Percentiles rank a stretch among this genome's conserved stretches.
Conservation (phyloP, 306 rosid genomes). For the Acacia crassicarpa region DNA sequence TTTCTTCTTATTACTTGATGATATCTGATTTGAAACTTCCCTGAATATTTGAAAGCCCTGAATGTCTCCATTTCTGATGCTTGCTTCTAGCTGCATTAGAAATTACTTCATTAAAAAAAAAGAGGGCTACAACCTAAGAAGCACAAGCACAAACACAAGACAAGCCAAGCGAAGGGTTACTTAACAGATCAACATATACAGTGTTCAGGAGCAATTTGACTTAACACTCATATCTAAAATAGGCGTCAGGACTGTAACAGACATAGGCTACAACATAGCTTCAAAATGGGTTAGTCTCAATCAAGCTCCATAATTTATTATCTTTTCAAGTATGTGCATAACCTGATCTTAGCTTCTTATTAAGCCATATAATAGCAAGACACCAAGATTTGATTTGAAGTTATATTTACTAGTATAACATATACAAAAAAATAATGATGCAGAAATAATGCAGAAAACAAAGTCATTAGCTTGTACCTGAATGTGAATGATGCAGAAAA, state of each 20-base stretch:
- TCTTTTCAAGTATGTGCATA: background rate
- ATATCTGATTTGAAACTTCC: slow-evolving; percentile 39
- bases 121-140: background rate
- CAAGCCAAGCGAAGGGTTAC: background rate
- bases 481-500: slow-evolving; percentile 78
- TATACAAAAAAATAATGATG: background rate
- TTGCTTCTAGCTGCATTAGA: slow-evolving; percentile 68
- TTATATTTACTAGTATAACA: background rate
- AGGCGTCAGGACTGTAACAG: background rate
- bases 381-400: slow-evolving; percentile 5
- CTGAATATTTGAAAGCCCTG: slow-evolving; percentile 68
- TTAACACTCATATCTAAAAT: background rate
- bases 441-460: background rate
- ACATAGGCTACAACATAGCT: background rate
- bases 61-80: slow-evolving; percentile 86
- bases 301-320: background rate
- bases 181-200: background rate
- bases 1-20: slow-evolving; percentile 36
- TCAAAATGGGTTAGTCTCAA: background rate
- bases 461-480: slow-evolving; percentile 58
- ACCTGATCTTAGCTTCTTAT: background rate
- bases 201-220: background rate
- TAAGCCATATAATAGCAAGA: background rate
- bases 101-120: background rate
- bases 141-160: background rate